A percentile compares a stretch with the other conserved stretches of the same genome.
Conservation (phyloP, 2,329 filamentous ascomycete genomes). For the Akanthomyces dipterigenus region DNA sequence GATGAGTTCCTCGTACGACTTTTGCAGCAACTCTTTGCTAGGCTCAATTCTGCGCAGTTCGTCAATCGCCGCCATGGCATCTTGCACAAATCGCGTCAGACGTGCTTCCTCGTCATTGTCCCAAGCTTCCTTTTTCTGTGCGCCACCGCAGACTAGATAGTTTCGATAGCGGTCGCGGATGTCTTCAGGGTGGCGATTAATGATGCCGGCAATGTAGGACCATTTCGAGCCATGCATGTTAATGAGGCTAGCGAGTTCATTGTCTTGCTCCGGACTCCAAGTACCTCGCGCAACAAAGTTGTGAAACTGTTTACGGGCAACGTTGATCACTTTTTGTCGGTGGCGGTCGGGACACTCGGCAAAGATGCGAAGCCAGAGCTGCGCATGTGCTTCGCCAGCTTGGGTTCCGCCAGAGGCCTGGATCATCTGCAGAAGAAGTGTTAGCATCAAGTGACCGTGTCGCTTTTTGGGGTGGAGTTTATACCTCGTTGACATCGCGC, state of each 20-base stretch:
- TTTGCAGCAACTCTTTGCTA: constrained; percentile 26
- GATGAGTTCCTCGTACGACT: constrained; percentile 46
- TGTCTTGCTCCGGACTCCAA: constrained; percentile 32
- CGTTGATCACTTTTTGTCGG: constrained; percentile 48
- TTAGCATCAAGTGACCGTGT: constrained; percentile 15
- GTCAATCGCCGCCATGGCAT: constrained; percentile 44
- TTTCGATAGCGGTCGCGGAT: constrained; percentile 65
- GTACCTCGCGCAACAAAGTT: constrained; percentile 52
- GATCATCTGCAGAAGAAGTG: constrained; percentile 25
- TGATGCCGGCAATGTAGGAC: constrained; percentile 52
- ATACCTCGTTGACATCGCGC: constrained; percentile 40
- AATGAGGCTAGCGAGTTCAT: constrained; percentile 29
- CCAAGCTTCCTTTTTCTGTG: constrained; percentile 51
- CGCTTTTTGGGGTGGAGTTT: constrained; percentile 20
- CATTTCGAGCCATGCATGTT: constrained; percentile 44
- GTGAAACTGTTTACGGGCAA: constrained; percentile 57
- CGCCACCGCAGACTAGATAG: constrained; percentile 53
- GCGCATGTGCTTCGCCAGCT: constrained; percentile 28
- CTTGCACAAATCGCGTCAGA: constrained; percentile 45
- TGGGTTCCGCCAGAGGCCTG: constrained; percentile 30
- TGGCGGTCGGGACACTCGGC: constrained; percentile 42
- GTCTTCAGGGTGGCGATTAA: constrained; percentile 60
- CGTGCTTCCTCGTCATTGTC: constrained; percentile 50
- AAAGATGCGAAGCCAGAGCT: constrained; percentile 45
- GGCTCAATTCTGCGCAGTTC: constrained; percentile 27